phyloP scores from a whole-genome alignment of 208 protist genomes.

The Leishmania mexicana region DNA sequence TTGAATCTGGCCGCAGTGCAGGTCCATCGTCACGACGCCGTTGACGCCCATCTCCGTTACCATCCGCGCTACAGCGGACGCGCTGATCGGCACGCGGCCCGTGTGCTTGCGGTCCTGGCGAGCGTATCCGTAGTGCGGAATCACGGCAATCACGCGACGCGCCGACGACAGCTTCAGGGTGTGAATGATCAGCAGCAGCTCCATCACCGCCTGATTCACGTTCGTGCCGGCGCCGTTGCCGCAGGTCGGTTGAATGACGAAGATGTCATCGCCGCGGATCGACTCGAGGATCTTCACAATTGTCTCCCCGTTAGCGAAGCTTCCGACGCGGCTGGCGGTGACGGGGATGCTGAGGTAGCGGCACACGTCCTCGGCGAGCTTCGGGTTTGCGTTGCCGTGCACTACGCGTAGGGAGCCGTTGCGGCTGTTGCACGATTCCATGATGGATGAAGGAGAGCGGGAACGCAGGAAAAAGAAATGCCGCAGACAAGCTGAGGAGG shows the following conservation, averaged over 20 bases:
- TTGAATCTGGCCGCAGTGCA: constrained; percentile 96
- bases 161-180: constrained; percentile 92
- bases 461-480: background rate
- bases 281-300: constrained; percentile 88
- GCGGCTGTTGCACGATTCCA: constrained; percentile 37
- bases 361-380: constrained; percentile 84
- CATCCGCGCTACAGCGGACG: constrained; percentile 93
- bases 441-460: background rate
- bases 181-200: constrained; percentile 94
- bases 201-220: constrained; percentile 95
- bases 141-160: constrained; percentile 92
- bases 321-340: constrained; percentile 69
- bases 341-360: constrained; percentile 70
- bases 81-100: constrained; percentile 95
- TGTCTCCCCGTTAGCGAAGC: constrained; percentile 90
- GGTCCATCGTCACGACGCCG: constrained; percentile 94
- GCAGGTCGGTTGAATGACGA: constrained; percentile 96
- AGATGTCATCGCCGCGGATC: constrained; percentile 94
- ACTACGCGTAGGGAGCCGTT: constrained; percentile 84
- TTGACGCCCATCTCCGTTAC: constrained; percentile 92
- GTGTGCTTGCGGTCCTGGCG: constrained; percentile 97
- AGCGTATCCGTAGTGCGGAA: constrained; percentile 96
- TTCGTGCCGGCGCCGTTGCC: constrained; percentile 72
- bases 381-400: constrained; percentile 86
- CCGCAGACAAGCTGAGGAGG: background rate